Evolutionary conservation across 306 rosid species (phyloP).

Genomic region (Abrus precatorius): DNA sequence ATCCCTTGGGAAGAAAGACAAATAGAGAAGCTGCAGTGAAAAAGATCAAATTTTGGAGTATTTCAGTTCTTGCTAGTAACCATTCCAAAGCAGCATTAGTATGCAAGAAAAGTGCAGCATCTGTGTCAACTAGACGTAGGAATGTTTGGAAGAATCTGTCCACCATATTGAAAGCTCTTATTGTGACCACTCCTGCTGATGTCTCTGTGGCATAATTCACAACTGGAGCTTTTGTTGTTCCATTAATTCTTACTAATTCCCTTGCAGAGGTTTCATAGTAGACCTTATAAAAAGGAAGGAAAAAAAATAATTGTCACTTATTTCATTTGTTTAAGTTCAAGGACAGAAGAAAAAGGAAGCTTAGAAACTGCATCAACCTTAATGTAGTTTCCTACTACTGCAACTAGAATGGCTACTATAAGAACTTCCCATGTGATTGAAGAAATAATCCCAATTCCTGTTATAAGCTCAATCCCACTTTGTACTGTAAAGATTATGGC

Average conservation of each 20-base stretch:
- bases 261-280: constrained; percentile 75
- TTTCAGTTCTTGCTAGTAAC: constrained; percentile 66
- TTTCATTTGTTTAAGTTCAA: background rate
- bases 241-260: constrained; percentile 82
- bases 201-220: constrained; percentile 72
- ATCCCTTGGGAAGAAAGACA: constrained; percentile 63
- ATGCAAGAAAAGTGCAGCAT: constrained; percentile 67
- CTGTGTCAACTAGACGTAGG: constrained; percentile 64
- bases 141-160: constrained; percentile 62
- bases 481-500: constrained; percentile 21
- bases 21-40: constrained; percentile 64
- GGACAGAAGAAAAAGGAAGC: background rate
- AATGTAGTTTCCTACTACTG: constrained; percentile 55
- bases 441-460: constrained; percentile 55
- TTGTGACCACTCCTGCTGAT: constrained; percentile 71
- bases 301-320: background rate
- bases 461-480: constrained; percentile 36
- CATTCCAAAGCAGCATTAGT: constrained; percentile 69
- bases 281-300: constrained; percentile 41
- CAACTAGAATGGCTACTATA: constrained; percentile 57
- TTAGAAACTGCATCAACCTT: constrained; percentile 43
- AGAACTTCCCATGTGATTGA: constrained; percentile 83
- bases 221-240: constrained; percentile 85
- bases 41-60: constrained; percentile 67
- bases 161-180: constrained; percentile 69